These are phyloP conservation scores for Fonsecaea monophora DNA, from an alignment of 2,329 filamentous ascomycete species.

Conservation along the genomic window DNA sequence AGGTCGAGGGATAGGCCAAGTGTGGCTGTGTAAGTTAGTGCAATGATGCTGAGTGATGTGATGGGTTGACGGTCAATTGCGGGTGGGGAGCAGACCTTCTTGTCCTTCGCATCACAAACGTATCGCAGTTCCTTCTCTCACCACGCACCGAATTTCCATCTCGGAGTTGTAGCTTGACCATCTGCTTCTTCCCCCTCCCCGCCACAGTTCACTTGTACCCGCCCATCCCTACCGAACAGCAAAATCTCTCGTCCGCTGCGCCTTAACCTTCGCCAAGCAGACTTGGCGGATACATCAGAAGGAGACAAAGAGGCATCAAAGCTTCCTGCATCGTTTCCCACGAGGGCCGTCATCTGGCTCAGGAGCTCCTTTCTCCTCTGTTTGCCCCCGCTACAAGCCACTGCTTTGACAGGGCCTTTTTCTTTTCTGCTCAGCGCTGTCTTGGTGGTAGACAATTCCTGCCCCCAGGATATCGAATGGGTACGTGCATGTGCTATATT, in stretches of 20 bases:
- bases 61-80: slow-evolving; percentile 17
- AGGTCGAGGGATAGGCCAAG: slow-evolving; percentile 26
- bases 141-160: slow-evolving; percentile 15
- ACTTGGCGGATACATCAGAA: slow-evolving; percentile 5
- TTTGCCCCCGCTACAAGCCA: not conserved
- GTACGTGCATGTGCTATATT: slow-evolving; percentile 21
- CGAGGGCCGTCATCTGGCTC: not conserved
- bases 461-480: slow-evolving; percentile 17
- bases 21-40: slow-evolving; percentile 32
- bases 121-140: slow-evolving; percentile 11
- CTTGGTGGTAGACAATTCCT: slow-evolving; percentile 22
- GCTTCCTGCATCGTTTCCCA: slow-evolving; percentile 4
- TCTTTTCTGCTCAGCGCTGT: slow-evolving; percentile 8
- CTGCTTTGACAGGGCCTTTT: not conserved
- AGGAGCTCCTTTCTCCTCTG: slow-evolving; percentile 2
- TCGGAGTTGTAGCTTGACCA: not conserved
- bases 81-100: slow-evolving; percentile 15
- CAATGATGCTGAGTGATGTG: slow-evolving; percentile 9
- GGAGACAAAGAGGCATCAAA: slow-evolving; percentile 4
- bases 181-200: slow-evolving; percentile 8
- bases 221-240: not conserved
- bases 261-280: slow-evolving; percentile 5
- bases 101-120: slow-evolving; percentile 10
- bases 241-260: slow-evolving; percentile 13
- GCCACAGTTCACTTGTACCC: not conserved